Base-by-base conservation (phyloP, 441 rosid genomes). In the Populus trichocarpa region DNA sequence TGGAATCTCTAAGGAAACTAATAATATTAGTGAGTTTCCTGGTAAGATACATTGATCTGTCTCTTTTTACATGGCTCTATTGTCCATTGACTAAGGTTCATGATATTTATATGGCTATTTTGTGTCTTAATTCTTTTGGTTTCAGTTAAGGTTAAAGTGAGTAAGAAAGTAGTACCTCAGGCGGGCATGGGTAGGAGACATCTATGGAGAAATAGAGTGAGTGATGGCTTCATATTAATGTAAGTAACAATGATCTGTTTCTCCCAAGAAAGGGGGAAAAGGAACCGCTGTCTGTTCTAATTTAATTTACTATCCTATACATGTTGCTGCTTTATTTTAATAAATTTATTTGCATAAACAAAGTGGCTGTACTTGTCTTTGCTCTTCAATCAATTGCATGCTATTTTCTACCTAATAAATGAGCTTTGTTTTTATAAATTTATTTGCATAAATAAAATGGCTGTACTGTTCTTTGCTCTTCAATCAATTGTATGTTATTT, bases 101-200 rank as follows among this genome's bases (percentile, higher is more conserved):
- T 42, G 22, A 20, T 38, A 22, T 42, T 73, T 59, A 2, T 73
- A 18, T 36, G 9, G 5, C 4, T 18, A 23, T 38, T 33, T 57
- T 30, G 9, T 4, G 18, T 16, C 20, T 28, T 20, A 3, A 8
- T 30, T 32, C 23, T 79, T 67, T 77, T 75, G 79, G 73, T 75
- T 89, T 86, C 90, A 92, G 98, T 85, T 69, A 87, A 85, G 76
- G 71, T 79, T 70, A 86, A 84, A 85, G 82, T 72, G 73, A 71
- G 77, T 73, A 89, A 79, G 78, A 86, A 84, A 79, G 82, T 79
- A 70, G 73, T 83, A 72, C 80, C 87, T 14, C 85, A 46, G 77
- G 77, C 78, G 73, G 86, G 86, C 84, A 87, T 79, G 46, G 76
- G 63, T 81, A 83, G 86, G 81, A 85, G 77, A 74, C 80, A 65